Evolutionary conservation across 208 protist species (phyloP).

Genomic region (Tritrichomonas foetus): DNA sequence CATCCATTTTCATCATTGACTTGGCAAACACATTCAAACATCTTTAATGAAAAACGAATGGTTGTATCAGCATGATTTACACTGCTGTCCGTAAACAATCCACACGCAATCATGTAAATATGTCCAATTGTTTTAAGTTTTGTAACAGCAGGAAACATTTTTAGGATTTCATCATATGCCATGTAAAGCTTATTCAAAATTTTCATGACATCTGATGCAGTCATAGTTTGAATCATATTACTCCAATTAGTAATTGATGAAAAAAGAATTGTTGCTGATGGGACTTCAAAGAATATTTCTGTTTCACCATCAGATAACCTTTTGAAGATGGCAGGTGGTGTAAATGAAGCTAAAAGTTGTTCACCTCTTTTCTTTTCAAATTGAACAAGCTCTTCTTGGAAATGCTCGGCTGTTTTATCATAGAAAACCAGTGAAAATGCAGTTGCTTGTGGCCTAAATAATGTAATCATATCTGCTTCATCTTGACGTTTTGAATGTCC

Average conservation of each 20-base stretch:
- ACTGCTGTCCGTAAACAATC: neutral
- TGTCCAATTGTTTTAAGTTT: constrained; percentile 1
- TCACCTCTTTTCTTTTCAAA: neutral
- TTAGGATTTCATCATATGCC: neutral
- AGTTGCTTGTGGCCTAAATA: neutral
- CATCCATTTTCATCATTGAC: neutral
- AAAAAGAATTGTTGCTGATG: neutral
- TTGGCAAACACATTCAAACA: neutral
- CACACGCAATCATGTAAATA: neutral
- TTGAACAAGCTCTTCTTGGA: neutral
- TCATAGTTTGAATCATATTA: neutral
- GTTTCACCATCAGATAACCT: constrained; percentile 5
- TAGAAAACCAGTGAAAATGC: neutral
- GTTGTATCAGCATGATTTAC: neutral
- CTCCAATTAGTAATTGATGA: neutral
- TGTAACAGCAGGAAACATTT: neutral
- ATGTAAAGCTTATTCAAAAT: neutral
- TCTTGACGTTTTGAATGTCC: neutral
- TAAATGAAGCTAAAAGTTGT: neutral
- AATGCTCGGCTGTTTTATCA: neutral
- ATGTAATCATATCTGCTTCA: neutral
- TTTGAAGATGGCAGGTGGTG: neutral
- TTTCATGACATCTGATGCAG: neutral
- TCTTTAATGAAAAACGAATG: neutral
- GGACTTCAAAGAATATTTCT: neutral